Base-by-base conservation (phyloP, 2,329 filamentous ascomycete genomes). In the Diplodia sapinea region DNA sequence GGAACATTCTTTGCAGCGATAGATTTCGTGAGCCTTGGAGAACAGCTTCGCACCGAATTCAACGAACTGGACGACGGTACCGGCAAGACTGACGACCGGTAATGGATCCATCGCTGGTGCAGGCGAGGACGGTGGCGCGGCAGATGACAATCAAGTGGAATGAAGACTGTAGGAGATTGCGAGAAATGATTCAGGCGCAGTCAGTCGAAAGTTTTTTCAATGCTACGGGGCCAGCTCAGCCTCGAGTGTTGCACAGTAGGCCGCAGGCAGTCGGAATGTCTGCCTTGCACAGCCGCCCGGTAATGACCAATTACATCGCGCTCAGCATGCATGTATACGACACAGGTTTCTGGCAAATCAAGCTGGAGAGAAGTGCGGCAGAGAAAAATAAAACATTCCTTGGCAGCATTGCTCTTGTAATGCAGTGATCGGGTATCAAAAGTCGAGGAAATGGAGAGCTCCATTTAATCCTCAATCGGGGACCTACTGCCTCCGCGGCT, bases 401-500 rank as follows among this genome's bases (percentile, higher is more conserved):
- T 36, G 8, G 33, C 11, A 11, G 33, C 33, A 36, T 36, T 36
- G 3, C 33, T 12, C 11, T 36, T 9, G 33, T 36, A 36, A 36
- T 36, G 33, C 33, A 36, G 9, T 36, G 33, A 11, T 11, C 33
- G 33, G 33, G 33, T 36, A 36, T 36, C 33, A 36, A 36, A 36
- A 11, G 33, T 11, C 33, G 9, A 11, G 33, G 8, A 12, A 36
- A 36, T 11, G 33, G 33, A 11, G 33, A 7, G 33, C 33, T 36
- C 11, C 33, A 40, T 38, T 63, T n/a, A 63, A 20, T 63, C 59
- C 3, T 63, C 59, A 17, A 47, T 29, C 17, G 59, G 23, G 8
- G 59, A 51, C 12, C 64, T 57, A n/a, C 51, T 49, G 3, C 29
- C n/a, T 29, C 63, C 57, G 15, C 62, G 31, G 29, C 50, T 55